Evolutionary conservation across 106 monocot genomes (phyloP), one percentile per base, ranked within the genome.

Genomic region (Vanilla planifolia): DNA sequence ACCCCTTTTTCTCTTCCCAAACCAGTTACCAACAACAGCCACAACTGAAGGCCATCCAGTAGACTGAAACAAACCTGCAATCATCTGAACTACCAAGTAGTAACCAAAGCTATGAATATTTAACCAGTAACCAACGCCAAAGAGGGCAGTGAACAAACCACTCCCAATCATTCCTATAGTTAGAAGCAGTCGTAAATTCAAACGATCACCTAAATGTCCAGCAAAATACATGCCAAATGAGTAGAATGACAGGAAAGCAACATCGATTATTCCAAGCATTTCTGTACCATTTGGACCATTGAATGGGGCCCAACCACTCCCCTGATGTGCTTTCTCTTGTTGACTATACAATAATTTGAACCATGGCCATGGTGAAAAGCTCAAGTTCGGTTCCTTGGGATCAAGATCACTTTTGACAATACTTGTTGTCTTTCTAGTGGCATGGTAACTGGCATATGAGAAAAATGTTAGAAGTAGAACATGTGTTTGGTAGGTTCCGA

Each of bases 1-100:
- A 7, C 89, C 89, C 66, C 89, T 84, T 60, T 80, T 84, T 16
- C 80, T 80, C 72, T 84, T 84, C 11, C 89, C 84, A 60, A 84
- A 84, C 89, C 89, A 89, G 21, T 84, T 84, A 6, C 84, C 84
- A 3, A 89, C 58, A 15, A 89, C 72, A 0, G 84, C 84, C 21
- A 89, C 84, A 4, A 89, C 89, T 1, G 80, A 75, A 5, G 89
- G 89, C 89, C 89, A 89, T 16, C 89, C 89, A 3, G 89, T 72
- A 7, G 89, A 80, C 55, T 89, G 89, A 66, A 84, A 84, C 58
- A 89, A 20, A 9, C 89, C 89, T 2, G 84, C 84, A 3, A 89
- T 36, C 74, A 89, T 75, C 64, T 89, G 89, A 41, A 78, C 51
- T 2, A 20, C 68, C 42, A 89, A 61, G 69, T 62, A 89, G 60